Conservation (phyloP, 2,329 filamentous ascomycete species). For the Phaeosphaeriaceae sp. region DNA sequence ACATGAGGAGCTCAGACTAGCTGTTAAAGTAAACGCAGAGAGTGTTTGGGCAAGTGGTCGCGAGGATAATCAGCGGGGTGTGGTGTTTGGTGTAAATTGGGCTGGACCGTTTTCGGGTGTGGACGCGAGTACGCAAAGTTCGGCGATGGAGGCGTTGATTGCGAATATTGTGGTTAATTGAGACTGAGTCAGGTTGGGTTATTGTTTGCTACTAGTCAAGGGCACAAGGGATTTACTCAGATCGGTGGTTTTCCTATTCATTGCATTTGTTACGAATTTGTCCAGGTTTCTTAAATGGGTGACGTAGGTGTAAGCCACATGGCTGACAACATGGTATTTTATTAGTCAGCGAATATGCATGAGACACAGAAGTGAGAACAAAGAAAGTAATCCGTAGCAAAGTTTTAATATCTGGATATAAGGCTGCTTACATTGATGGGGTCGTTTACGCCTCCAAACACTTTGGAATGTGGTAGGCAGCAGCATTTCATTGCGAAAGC, state of each 20-base stretch:
- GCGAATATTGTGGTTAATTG: constrained; percentile 55
- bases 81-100: constrained; percentile 69
- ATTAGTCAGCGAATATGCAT: background rate
- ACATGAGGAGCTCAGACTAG: constrained; percentile 57
- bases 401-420: no score
- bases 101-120: constrained; percentile 62
- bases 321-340: background rate
- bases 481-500: background rate
- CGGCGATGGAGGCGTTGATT: constrained; percentile 70
- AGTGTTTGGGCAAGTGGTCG: constrained; percentile 69
- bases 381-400: no score
- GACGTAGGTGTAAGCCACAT: background rate
- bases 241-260: background rate
- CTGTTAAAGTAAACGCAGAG: constrained; percentile 67
- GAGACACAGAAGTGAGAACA: background rate
- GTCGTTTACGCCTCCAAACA: no score
- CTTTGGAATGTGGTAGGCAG: no score
- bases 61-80: constrained; percentile 51
- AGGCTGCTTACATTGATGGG: no score
- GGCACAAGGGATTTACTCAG: background rate
- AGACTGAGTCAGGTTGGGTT: background rate
- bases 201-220: background rate
- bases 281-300: background rate
- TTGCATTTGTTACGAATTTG: background rate
- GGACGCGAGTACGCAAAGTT: constrained; percentile 67